Evolutionary conservation across 2,329 filamentous ascomycete species (phyloP).

Genomic region (Talaromyces funiculosus): DNA sequence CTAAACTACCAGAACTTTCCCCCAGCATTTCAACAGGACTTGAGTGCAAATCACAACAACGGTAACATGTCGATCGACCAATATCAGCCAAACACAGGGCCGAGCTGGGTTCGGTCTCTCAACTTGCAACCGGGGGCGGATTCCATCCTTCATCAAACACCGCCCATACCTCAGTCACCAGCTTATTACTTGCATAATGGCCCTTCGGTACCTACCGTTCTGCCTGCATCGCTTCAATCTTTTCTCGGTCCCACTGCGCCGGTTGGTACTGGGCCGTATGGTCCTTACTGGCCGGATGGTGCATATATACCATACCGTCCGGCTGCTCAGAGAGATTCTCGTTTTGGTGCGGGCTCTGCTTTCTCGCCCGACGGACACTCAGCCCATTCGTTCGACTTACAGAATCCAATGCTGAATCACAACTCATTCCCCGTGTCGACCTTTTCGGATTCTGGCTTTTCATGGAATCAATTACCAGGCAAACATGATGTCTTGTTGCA

Average conservation of each 20-base stretch:
- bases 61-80: conserved; percentile 26
- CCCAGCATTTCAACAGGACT: conserved; percentile 34
- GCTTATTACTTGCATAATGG: conserved; percentile 40
- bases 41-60: conserved; percentile 15
- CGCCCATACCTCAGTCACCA: conserved; percentile 37
- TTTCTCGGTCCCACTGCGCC: conserved; percentile 54
- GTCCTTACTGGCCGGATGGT: conserved; percentile 61
- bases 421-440: conserved; percentile 25
- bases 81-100: conserved; percentile 29
- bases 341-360: conserved; percentile 31
- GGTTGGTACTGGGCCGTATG: conserved; percentile 52
- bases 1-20: conserved; percentile 34
- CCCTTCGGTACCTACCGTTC: conserved; percentile 52
- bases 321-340: conserved; percentile 51
- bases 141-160: conserved; percentile 56
- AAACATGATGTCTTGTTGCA: conserved; percentile 28
- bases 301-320: conserved; percentile 56
- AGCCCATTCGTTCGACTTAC: conserved; percentile 24
- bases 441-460: conserved; percentile 17
- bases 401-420: conserved; percentile 19
- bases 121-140: conserved; percentile 51
- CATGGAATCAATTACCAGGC: conserved; percentile 29
- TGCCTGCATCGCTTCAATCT: conserved; percentile 53
- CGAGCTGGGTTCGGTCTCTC: conserved; percentile 39
- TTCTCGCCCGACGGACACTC: conserved; percentile 22